Percentiles rank a stretch among this genome's conserved stretches.
These are phyloP conservation scores for Spencermartinsiella ligniputridi DNA, from an alignment of 1,139 yeast genomes.

Conservation along the genomic window DNA sequence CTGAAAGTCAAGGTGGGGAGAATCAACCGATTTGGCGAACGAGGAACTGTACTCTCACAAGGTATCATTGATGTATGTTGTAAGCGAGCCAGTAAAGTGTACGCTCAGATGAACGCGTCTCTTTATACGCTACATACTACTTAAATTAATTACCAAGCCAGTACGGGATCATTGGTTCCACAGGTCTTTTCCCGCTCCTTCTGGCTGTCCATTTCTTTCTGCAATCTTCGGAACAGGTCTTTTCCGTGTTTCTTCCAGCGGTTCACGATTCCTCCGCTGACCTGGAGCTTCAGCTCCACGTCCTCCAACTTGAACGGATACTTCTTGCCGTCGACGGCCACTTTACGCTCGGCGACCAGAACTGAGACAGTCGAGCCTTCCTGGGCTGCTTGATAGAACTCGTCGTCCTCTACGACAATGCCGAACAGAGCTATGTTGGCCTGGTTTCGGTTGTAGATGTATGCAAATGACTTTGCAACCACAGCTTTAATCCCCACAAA, in stretches of 20 bases:
- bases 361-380: constrained; percentile 11
- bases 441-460: constrained; percentile 15
- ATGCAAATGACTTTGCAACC: constrained; percentile 15
- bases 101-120: too few relatives aligned
- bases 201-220: constrained; percentile 1
- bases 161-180: neutral
- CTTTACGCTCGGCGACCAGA: constrained; percentile 10
- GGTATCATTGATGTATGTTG: too few relatives aligned
- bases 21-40: too few relatives aligned
- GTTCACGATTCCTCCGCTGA: constrained; percentile 14
- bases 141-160: too few relatives aligned
- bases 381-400: constrained; percentile 13
- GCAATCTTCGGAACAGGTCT: constrained; percentile 12
- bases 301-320: constrained; percentile 13
- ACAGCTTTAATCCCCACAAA: constrained; percentile 14
- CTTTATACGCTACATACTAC: too few relatives aligned
- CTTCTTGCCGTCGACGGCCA: constrained; percentile 9
- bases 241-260: constrained; percentile 14
- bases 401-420: constrained; percentile 10
- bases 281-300: constrained; percentile 13
- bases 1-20: too few relatives aligned
- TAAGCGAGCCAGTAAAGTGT: too few relatives aligned
- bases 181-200: neutral
- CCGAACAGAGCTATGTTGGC: constrained; percentile 16
- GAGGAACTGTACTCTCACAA: too few relatives aligned